Evolutionary conservation across 2,329 filamentous ascomycete species (phyloP).

Genomic region (Diplodia sapinea): DNA sequence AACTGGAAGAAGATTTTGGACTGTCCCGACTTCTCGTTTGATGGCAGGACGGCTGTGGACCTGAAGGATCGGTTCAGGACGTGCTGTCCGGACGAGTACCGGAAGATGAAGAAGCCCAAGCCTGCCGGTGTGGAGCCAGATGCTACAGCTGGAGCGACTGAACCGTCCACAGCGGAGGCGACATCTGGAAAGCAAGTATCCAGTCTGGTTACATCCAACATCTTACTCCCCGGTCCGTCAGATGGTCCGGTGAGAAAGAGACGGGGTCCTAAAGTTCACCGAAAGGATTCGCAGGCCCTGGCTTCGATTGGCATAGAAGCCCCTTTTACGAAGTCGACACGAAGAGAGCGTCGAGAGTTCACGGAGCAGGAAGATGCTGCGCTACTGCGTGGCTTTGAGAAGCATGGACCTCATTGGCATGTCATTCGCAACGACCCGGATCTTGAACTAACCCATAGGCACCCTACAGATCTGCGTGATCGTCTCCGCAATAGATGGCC

Average conservation of each 20-base stretch:
- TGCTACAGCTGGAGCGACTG: not conserved
- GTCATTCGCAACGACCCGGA: conserved; percentile 62
- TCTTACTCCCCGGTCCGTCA: conserved; percentile 7
- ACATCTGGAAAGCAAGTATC: conserved; percentile 11
- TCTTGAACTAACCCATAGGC: conserved; percentile 56
- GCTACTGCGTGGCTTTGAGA: conserved; percentile 63
- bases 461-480: conserved; percentile 63
- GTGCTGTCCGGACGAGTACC: conserved; percentile 58
- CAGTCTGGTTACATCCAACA: conserved; percentile 10
- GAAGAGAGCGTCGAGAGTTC: conserved; percentile 62
- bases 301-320: conserved; percentile 56
- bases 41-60: conserved; percentile 65
- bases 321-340: conserved; percentile 56
- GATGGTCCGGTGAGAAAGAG: conserved; percentile 11
- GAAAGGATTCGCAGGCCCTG: conserved; percentile 43
- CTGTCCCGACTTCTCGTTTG: conserved; percentile 62
- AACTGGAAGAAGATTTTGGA: conserved; percentile 69
- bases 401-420: conserved; percentile 66
- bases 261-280: conserved; percentile 33
- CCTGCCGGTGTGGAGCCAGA: not conserved
- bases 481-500: conserved; percentile 66
- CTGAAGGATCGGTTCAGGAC: conserved; percentile 67
- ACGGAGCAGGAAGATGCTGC: conserved; percentile 64
- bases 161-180: not conserved
- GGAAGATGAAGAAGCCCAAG: conserved; percentile 36